phyloP scores from a whole-genome alignment of 441 rosid genomes.

The Pelargonium australe region DNA sequence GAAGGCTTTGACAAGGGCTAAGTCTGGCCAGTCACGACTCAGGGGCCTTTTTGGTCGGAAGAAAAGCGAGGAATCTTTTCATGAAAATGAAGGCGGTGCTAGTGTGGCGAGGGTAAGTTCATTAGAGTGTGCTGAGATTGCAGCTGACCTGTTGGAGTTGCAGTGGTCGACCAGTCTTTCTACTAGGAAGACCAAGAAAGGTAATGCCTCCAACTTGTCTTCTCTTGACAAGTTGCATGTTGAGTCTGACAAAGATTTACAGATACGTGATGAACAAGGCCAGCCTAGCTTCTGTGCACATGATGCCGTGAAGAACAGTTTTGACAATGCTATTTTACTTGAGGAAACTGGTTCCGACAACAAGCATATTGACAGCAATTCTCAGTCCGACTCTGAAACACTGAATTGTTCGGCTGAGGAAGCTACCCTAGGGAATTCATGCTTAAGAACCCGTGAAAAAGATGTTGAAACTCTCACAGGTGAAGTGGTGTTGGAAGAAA shows the following conservation, averaged over 20 bases:
- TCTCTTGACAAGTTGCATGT: constrained; percentile 19
- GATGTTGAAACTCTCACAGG: constrained; percentile 24
- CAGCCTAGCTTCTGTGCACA: constrained; percentile 13
- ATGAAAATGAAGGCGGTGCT: constrained; percentile 29
- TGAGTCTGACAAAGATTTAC: constrained; percentile 19
- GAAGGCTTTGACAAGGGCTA: constrained; percentile 44
- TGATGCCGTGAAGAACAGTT: constrained; percentile 18
- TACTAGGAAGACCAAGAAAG: constrained; percentile 37
- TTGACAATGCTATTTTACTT: constrained; percentile 12
- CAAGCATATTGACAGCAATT: constrained; percentile 20
- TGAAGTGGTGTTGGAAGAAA: constrained; percentile 30
- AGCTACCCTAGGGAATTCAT: constrained; percentile 20
- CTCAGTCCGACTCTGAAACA: constrained; percentile 21
- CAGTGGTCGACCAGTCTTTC: constrained; percentile 80
- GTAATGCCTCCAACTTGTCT: constrained; percentile 24
- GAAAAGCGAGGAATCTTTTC: constrained; percentile 31
- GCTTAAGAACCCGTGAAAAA: constrained; percentile 25
- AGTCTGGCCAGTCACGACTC: constrained; percentile 46
- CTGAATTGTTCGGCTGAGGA: constrained; percentile 29
- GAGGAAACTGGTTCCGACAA: constrained; percentile 25
- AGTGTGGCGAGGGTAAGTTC: constrained; percentile 38
- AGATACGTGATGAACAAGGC: constrained; percentile 19
- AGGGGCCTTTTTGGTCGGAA: constrained; percentile 67
- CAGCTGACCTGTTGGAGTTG: constrained; percentile 81
- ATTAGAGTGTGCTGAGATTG: constrained; percentile 76